phyloP scores from a whole-genome alignment of 2,329 filamentous ascomycete species.

The Lasiodiplodia theobromae region DNA sequence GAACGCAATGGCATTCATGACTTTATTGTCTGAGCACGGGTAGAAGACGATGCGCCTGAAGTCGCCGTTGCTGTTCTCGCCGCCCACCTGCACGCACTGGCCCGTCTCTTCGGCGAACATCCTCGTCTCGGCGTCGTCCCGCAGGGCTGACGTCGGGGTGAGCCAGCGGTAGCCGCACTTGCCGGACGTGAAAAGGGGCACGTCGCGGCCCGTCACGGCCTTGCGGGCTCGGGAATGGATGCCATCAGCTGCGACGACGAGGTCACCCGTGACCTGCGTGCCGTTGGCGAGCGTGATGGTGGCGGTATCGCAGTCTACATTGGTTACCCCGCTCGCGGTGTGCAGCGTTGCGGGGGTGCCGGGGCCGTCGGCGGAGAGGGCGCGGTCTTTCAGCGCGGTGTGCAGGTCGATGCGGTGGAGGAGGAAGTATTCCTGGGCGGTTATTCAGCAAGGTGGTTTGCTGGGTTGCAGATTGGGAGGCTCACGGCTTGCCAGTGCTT shows the following conservation, averaged over 20 bases:
- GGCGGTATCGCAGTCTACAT: constrained; percentile 51
- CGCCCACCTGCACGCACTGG: constrained; percentile 54
- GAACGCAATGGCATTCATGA: constrained; percentile 52
- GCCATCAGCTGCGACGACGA: constrained; percentile 64
- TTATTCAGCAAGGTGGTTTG: neutral
- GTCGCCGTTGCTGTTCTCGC: constrained; percentile 38
- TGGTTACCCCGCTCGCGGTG: constrained; percentile 52
- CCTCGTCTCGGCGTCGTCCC: constrained; percentile 49
- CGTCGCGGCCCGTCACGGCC: constrained; percentile 39
- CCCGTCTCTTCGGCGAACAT: constrained; percentile 49
- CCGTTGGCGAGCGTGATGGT: constrained; percentile 57
- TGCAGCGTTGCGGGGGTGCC: constrained; percentile 49
- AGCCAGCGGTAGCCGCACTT: constrained; percentile 67
- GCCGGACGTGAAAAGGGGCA: constrained; percentile 56
- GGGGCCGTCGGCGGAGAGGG: constrained; percentile 37
- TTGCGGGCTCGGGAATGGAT: constrained; percentile 48
- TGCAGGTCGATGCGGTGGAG: constrained; percentile 63
- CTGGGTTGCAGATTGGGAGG: too few species aligned
- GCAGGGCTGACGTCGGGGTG: constrained; percentile 54
- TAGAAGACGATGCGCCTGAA: constrained; percentile 57
- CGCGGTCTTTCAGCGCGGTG: constrained; percentile 54
- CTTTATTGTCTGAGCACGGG: constrained; percentile 54
- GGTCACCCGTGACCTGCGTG: constrained; percentile 52
- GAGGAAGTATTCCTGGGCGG: constrained; percentile 41
- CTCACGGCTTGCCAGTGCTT: constrained; percentile 20